Evolutionary conservation across 345 rosid genomes (phyloP).

Genomic region (Geranium rotundifolium): DNA sequence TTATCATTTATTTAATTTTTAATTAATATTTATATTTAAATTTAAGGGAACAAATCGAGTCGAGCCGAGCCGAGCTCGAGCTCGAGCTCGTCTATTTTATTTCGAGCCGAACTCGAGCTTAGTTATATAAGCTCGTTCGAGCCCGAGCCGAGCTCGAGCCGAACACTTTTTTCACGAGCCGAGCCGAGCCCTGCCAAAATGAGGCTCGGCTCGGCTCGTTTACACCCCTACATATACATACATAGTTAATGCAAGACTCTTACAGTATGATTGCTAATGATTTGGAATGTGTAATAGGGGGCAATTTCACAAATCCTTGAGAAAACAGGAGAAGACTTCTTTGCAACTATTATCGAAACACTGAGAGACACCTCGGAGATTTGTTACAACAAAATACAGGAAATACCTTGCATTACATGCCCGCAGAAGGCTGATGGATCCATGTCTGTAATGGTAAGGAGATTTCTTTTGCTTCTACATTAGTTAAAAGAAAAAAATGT

Average conservation of each 20-base stretch:
- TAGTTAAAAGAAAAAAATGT: background rate
- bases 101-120: too few relatives aligned
- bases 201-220: too few relatives aligned
- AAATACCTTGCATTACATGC: conserved; percentile 51
- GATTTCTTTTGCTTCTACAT: too few relatives aligned
- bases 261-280: background rate
- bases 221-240: background rate
- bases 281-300: conserved; percentile 26
- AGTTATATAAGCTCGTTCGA: too few relatives aligned
- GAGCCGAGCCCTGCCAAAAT: too few relatives aligned
- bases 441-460: conserved; percentile 55
- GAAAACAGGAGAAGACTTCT: conserved; percentile 54
- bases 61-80: too few relatives aligned
- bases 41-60: too few relatives aligned
- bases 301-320: conserved; percentile 56
- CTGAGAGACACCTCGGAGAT: conserved; percentile 40
- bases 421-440: conserved; percentile 56
- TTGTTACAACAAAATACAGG: conserved; percentile 36
- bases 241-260: background rate
- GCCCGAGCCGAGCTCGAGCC: too few relatives aligned
- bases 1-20: too few relatives aligned
- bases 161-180: too few relatives aligned
- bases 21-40: too few relatives aligned
- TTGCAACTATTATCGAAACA: conserved; percentile 27
- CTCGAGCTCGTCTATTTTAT: too few relatives aligned